Evolutionary conservation across 768 basidiomycete species (phyloP), one percentile per base, ranked within the genome.

Genomic region (Pholiota conissans): DNA sequence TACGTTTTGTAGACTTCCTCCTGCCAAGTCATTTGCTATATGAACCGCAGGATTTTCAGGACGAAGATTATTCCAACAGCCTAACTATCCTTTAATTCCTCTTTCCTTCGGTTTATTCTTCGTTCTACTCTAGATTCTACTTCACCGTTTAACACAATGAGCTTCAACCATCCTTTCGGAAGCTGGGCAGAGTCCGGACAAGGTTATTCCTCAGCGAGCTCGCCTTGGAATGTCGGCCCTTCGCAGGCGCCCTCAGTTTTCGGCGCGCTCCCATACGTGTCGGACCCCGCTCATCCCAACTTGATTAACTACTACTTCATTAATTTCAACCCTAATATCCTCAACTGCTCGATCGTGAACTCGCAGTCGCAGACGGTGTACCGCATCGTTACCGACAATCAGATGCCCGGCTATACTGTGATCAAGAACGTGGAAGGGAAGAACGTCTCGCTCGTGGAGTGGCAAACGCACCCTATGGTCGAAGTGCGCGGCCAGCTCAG

Each of bases 241-340:
- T 45, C 52, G 27, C 51, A 46, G 47, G 65, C 75, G 4, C 82
- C 85, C 47, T 87, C 86, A 47, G 70, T 87, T 56, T 84, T 82
- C 63, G 86, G 86, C 5, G 85, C 85, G 0, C 80, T 88, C 18
- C 86, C 86, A 27, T 85, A 83, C 62, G 78, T 82, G 0, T 52
- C 70, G 22, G 56, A 73, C 28, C 58, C 73, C 22, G 65, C 73
- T 5, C 32, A 71, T 22, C 62, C 76, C 14, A 69, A 72, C 28
- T 59, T 74, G 26, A 61, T 70, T 65, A 65, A 72, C 5, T 81
- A 82, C 68, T 74, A 75, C 48, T 82, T 88, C 74, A 78, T 79
- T 10, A 70, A 75, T 11, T 76, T 83, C 65, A 79, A 72, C 57
- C 78, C 82, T 3, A 76, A 75, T 34, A 71, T 87, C 7, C 73